Percentiles rank a stretch among this genome's conserved stretches.
Conservation (phyloP, 2,329 filamentous ascomycete species). For the Coniochaeta pulveracea region DNA sequence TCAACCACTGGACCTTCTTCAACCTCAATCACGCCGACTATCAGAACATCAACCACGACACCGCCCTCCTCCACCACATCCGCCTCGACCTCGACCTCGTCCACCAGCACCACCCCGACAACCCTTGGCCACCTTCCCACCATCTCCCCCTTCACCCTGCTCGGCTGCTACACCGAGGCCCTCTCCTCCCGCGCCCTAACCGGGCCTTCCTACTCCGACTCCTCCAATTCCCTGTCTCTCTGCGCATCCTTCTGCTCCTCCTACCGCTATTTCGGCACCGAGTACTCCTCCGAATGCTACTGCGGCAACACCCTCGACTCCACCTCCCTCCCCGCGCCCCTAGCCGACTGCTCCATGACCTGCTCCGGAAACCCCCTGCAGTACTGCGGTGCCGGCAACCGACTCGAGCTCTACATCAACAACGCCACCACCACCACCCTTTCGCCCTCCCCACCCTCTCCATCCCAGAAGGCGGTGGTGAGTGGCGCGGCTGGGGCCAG, state of each 20-base stretch:
- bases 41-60: slow-evolving; percentile 12
- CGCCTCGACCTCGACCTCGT: slow-evolving; percentile 13
- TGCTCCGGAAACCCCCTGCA: slow-evolving; percentile 22
- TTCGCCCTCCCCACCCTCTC: slow-evolving; percentile 9
- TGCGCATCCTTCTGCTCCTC: slow-evolving; percentile 22
- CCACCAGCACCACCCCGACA: slow-evolving; percentile 15
- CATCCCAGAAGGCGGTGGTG: slow-evolving; percentile 20
- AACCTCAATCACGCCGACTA: slow-evolving; percentile 8
- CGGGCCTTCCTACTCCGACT: slow-evolving; percentile 25
- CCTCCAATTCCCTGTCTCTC: slow-evolving; percentile 24
- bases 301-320: slow-evolving; percentile 31
- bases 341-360: slow-evolving; percentile 21
- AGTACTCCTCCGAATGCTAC: slow-evolving; percentile 38
- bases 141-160: slow-evolving; percentile 29
- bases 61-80: not conserved
- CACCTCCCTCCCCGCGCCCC: slow-evolving; percentile 16
- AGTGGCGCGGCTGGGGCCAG: slow-evolving; percentile 8
- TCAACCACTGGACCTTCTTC: not conserved
- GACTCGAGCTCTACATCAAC: slow-evolving; percentile 15
- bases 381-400: slow-evolving; percentile 23
- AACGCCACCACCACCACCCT: slow-evolving; percentile 18
- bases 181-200: slow-evolving; percentile 27
- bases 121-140: slow-evolving; percentile 21
- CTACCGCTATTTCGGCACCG: slow-evolving; percentile 35
- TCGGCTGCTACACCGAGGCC: slow-evolving; percentile 36